Evolutionary conservation across 257 asterid genomes (phyloP).

Genomic region (Fraxinus quadrangulata): DNA sequence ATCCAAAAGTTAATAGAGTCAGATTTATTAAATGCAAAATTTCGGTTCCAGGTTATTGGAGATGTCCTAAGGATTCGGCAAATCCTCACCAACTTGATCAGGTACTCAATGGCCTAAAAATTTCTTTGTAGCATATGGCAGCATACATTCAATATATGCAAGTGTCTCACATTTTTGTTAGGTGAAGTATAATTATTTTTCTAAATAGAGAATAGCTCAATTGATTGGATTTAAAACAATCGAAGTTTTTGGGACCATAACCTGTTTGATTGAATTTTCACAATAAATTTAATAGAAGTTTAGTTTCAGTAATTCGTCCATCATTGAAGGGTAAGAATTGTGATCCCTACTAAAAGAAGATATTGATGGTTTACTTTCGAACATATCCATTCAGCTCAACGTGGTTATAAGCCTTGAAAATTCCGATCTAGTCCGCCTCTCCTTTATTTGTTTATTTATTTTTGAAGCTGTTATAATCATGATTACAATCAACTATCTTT

Average conservation of each 20-base stretch:
- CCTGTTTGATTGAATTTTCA: neutral
- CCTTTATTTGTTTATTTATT: neutral
- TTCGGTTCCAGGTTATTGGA: conserved; percentile 62
- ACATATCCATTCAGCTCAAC: too few relatives aligned
- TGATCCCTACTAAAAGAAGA: neutral
- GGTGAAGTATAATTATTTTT: neutral
- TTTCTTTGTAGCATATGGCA: neutral
- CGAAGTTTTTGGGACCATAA: neutral
- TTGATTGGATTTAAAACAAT: neutral
- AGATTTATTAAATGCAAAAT: conserved; percentile 8
- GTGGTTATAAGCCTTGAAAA: too few relatives aligned
- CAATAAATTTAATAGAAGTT: neutral
- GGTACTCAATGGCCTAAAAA: conserved; percentile 44
- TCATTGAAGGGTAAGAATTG: neutral
- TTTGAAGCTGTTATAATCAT: neutral
- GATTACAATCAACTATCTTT: neutral
- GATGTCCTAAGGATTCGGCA: conserved; percentile 93
- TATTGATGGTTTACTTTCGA: too few relatives aligned
- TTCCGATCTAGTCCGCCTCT: too few relatives aligned
- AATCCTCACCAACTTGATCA: conserved; percentile 85
- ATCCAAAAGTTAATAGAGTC: neutral
- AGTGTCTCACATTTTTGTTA: neutral
- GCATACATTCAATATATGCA: neutral
- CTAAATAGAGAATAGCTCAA: neutral
- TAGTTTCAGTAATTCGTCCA: neutral